A percentile compares a stretch with the other conserved stretches of the same genome.
Conservation (phyloP, 768 basidiomycete genomes). For the Kwoniella heveanensis region DNA sequence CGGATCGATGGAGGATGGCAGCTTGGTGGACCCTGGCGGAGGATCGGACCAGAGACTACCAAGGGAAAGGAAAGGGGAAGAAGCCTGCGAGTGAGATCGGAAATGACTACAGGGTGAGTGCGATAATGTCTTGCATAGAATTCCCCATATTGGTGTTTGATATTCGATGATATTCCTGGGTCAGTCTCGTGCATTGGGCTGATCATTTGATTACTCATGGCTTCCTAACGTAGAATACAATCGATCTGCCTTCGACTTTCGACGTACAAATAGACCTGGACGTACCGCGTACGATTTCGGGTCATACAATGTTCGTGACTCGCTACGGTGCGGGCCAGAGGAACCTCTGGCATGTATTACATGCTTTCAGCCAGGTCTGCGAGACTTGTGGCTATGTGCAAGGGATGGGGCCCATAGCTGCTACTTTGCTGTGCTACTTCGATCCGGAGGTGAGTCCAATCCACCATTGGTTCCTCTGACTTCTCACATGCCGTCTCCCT, state of each 20-base stretch:
- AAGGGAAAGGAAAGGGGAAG: conserved; percentile 33
- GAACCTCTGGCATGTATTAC: conserved; percentile 89
- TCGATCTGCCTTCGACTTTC: conserved; percentile 81
- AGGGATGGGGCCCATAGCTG: conserved; percentile 97
- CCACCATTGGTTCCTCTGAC: no score
- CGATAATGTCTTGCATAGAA: no score
- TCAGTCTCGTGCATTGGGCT: no score
- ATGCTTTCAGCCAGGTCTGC: conserved; percentile 86
- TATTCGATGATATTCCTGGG: no score
- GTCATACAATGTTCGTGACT: conserved; percentile 91
- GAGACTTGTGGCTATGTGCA: conserved; percentile 90
- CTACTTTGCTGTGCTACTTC: conserved; percentile 90
- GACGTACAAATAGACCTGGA: conserved; percentile 98
- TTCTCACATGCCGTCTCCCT: no score
- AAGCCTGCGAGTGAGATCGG: conserved; percentile 57
- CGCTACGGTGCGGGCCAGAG: conserved; percentile 96
- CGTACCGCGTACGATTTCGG: conserved; percentile 92
- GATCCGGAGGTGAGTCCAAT: conserved; percentile 67
- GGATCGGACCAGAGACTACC: conserved; percentile 15
- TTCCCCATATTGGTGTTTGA: no score
- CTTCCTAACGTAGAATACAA: conserved; percentile 58
- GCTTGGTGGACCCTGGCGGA: conserved; percentile 85
- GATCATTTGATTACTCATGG: neutral
- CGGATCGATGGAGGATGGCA: conserved; percentile 90
- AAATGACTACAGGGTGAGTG: conserved; percentile 49